phyloP scores from a whole-genome alignment of 352 stramenopile species.

The Aphanomyces astaci region DNA sequence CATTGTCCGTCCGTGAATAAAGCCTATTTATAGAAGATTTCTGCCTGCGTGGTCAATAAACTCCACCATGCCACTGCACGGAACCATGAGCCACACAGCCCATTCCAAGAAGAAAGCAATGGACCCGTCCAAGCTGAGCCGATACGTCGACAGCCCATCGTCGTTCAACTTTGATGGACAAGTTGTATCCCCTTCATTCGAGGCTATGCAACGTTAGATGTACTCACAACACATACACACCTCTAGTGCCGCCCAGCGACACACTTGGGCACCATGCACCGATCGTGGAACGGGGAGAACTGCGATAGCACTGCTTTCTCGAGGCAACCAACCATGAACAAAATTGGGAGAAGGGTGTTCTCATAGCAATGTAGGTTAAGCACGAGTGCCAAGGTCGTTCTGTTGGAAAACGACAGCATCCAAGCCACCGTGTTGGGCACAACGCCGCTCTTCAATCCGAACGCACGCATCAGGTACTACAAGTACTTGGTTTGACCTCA shows the following conservation, averaged over 20 bases:
- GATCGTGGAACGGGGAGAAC: slow-evolving; percentile 23
- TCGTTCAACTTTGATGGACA: slow-evolving; percentile 13
- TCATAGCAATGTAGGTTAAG: background rate
- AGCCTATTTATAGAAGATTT: background rate
- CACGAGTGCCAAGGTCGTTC: slow-evolving; percentile 11
- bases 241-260: slow-evolving; percentile 5
- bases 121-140: slow-evolving; percentile 11
- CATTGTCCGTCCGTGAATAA: too few relatives aligned
- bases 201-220: too few relatives aligned
- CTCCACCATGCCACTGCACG: background rate
- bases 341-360: background rate
- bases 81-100: background rate
- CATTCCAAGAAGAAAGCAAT: slow-evolving; percentile 3
- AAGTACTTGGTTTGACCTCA: background rate
- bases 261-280: slow-evolving; percentile 2
- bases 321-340: background rate
- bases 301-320: slow-evolving; percentile 13
- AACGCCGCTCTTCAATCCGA: slow-evolving; percentile 6
- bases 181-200: slow-evolving; percentile 4
- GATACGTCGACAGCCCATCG: slow-evolving; percentile 15
- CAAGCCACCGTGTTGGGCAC: slow-evolving; percentile 18
- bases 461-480: slow-evolving; percentile 12
- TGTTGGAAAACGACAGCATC: slow-evolving; percentile 22
- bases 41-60: background rate
- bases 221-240: background rate